Base-by-base conservation (phyloP, 2,329 filamentous ascomycete species). In the Apiospora phragmitis region DNA sequence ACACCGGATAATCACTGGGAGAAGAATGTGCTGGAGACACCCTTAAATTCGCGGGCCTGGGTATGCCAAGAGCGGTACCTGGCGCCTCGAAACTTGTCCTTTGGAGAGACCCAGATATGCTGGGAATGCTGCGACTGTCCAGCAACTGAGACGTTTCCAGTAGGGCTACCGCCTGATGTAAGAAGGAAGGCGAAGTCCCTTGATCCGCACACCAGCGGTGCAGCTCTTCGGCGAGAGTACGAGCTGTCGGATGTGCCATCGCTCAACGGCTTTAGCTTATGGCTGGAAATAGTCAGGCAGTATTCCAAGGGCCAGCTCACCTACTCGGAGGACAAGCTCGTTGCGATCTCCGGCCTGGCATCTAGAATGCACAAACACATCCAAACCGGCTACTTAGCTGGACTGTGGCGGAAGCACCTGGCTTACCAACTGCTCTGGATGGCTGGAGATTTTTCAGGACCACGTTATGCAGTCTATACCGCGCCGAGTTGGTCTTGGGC, bases 61-160 rank as follows among this genome's bases (percentile, higher is more conserved):
- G 69, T 70, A 14, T 45, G 67, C 7, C 69, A 70, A 26, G 69
- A 70, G 38, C 69, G 69, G 12, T 66, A 68, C 24, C 68, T 65
- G 9, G 51, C 69, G 47, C 69, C 69, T 5, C 69, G 69, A 3
- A 68, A 65, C 8, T 45, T 70, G 14, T 49, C 68, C 43, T 70
- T 65, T 42, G 69, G 69, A 4, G 24, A 32, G 26, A 42, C 26
- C 2, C 45, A 65, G n/a, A 38, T 68, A 1, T 68, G 62, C 65
- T 70, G 69, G 69, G 69, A 70, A n/a, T 70, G 69, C 24, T 62
- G 68, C 38, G 12, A 42, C 41, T 42, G 41, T 16, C 16, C 41
- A 1, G 41, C 41, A 4, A 14, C 12, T 5, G 41, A 42, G 6
- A 16, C 41, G 41, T 42, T 42, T 16, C 41, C 41, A 2, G 12